These are phyloP conservation scores for Corymbia maculata DNA, from an alignment of 345 rosid species.

Conservation along the genomic window DNA sequence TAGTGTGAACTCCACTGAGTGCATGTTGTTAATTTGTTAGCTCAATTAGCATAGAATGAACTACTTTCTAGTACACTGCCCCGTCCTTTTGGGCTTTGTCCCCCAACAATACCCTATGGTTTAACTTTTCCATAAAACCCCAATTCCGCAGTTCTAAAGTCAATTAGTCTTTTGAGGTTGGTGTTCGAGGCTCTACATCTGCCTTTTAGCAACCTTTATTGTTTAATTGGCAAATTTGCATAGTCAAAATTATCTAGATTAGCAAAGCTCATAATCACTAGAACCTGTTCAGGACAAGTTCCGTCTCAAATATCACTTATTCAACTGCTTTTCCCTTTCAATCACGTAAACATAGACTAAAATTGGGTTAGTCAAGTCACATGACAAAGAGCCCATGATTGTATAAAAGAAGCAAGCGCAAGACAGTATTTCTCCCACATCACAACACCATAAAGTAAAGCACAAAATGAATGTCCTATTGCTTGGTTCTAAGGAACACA, in stretches of 20 bases:
- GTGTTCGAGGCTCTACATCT: not conserved
- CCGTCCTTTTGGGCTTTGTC: no score
- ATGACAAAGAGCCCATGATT: not conserved
- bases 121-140: not conserved
- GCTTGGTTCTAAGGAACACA: not conserved
- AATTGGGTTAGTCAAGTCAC: not conserved
- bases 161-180: not conserved
- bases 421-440: not conserved
- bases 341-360: not conserved
- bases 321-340: not conserved
- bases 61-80: no score
- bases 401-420: not conserved
- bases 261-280: not conserved
- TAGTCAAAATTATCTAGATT: not conserved
- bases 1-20: no score
- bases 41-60: no score
- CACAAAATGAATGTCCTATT: not conserved
- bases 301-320: not conserved
- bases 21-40: no score
- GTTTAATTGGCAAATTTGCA: not conserved
- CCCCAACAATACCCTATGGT: no score
- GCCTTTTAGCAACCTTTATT: not conserved
- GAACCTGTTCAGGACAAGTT: not conserved
- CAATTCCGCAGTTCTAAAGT: not conserved
- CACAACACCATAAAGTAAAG: not conserved